Evolutionary conservation across 2,329 filamentous ascomycete species (phyloP), one percentile per base, ranked within the genome.

Genomic region (Rhexocercosporidium sp.): DNA sequence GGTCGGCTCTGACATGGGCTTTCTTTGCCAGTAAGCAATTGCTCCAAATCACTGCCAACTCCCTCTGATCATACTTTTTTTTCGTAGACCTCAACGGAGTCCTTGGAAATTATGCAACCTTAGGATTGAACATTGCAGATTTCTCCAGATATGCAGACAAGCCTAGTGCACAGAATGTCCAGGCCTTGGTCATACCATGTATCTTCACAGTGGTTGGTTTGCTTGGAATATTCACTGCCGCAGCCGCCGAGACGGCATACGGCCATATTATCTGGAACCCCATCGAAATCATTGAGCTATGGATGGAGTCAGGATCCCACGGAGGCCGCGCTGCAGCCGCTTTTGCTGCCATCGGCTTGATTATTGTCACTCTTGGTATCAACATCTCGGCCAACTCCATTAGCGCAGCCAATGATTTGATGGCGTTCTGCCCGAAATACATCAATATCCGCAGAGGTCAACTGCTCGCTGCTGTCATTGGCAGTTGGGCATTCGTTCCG

Each of bases 401-500:
- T 68, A 82, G 79, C 29, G 82, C 82, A 1, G 84, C 85, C 47
- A 87, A 88, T 69, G 85, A 88, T 74, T 80, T 88, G 54, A 85
- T 84, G 1, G 82, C 84, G 1, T 80, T 88, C 3, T 81, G 83
- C 64, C 85, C 86, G 0, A 77, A 78, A 29, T 86, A 82, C 72
- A 75, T 88, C 68, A 87, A 88, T 70, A 86, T 89, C 72, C 78
- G 79, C 8, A 83, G 87, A 20, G 86, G 86, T 8, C 84, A 84
- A 65, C 76, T 88, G 37, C 78, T 88, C 51, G 83, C 84, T 5
- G 84, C 85, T 1, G 60, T 88, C 3, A 75, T 88, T 22, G 80
- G 78, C 0, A 84, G 84, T 25, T 90, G 87, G 86, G 82, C 83
- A 2, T 81, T 90, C 37, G 86, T 88, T 0, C 88, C 87, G 1